These are phyloP conservation scores for Rhododendron kiyosumense DNA, from an alignment of 148 eudicot genomes.

Conservation along the genomic window DNA sequence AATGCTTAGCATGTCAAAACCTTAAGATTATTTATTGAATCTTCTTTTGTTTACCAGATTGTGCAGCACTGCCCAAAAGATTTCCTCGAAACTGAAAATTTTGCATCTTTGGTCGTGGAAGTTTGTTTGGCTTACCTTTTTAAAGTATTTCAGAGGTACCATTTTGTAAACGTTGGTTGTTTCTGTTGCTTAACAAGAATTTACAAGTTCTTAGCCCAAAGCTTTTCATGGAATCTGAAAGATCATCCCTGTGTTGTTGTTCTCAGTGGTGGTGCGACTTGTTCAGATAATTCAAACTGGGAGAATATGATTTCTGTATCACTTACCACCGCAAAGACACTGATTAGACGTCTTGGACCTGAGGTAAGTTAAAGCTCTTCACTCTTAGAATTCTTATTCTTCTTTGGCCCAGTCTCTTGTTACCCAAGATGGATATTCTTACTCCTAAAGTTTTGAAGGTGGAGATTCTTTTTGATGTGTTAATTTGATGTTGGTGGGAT, in stretches of 20 bases:
- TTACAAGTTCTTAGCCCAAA: background rate
- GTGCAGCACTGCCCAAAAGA: slow-evolving; percentile 73
- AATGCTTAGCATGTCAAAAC: background rate
- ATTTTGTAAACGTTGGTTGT: background rate
- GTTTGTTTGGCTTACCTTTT: slow-evolving; percentile 63
- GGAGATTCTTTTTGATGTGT: background rate
- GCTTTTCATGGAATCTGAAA: slow-evolving; percentile 6
- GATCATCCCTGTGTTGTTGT: slow-evolving; percentile 11
- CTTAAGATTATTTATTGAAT: background rate
- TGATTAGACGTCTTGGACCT: slow-evolving; percentile 42
- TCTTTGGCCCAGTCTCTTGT: background rate
- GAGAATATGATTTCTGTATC: slow-evolving; percentile 51
- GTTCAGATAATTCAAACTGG: slow-evolving; percentile 35
- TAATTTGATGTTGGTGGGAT: slow-evolving; percentile 12
- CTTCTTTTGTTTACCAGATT: slow-evolving; percentile 47
- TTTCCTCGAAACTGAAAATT: slow-evolving; percentile 52
- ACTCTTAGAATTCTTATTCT: background rate
- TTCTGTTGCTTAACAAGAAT: slow-evolving; percentile 3
- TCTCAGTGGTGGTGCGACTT: slow-evolving; percentile 35
- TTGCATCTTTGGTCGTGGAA: slow-evolving; percentile 53
- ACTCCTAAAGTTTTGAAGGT: background rate
- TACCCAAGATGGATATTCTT: background rate
- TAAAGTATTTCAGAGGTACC: slow-evolving; percentile 53
- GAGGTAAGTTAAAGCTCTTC: slow-evolving; percentile 39
- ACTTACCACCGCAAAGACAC: slow-evolving; percentile 45